Evolutionary conservation across 441 rosid genomes (phyloP), one percentile per base, ranked within the genome.

Genomic region (Adansonia rubrostipa): DNA sequence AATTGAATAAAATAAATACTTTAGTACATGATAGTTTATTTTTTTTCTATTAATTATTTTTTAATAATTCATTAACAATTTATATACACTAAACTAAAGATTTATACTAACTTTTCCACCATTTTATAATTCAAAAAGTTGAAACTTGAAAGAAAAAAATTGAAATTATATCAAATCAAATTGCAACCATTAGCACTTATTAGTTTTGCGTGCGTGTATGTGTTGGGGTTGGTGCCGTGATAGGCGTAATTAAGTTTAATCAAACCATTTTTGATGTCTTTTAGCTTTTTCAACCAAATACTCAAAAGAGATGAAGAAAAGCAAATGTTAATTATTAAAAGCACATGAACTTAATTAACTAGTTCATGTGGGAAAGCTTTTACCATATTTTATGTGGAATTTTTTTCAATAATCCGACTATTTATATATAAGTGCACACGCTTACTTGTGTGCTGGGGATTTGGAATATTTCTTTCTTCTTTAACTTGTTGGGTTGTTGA

Each of bases 151-250:
- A n/a, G n/a, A 4, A 13, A 3, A n/a, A 56, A 15, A 6, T 62
- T 62, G 5, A 62, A 5, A n/a, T 40, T 20, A 15, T 0, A 66
- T 9, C 51, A 4, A 64, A 28, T 0, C 3, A 11, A 5, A 64
- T 28, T 6, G 13, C 63, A 51, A 51, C 56, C 4, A 4, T 22
- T 22, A 9, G 8, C 66, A 24, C 14, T 60, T n/a, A 24, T 42
- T 66, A 40, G 1, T 36, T n/a, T n/a, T n/a, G n/a, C n/a, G n/a
- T n/a, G 1, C 6, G 57, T 71, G 64, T 60, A 2, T 9, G 45
- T 36, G 50, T n/a, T 40, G 64, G 17, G 36, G 64, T 42, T 57
- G 76, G 36, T 57, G 66, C 54, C 66, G 76, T 73, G 54, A 73
- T 57, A 14, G 14, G 65, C 76, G 76, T 60, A 56, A 56, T 56